Evolutionary conservation across 495 filamentous ascomycete genomes (phyloP), one percentile per base, ranked within the genome.

Genomic region (Cudoniella acicularis): DNA sequence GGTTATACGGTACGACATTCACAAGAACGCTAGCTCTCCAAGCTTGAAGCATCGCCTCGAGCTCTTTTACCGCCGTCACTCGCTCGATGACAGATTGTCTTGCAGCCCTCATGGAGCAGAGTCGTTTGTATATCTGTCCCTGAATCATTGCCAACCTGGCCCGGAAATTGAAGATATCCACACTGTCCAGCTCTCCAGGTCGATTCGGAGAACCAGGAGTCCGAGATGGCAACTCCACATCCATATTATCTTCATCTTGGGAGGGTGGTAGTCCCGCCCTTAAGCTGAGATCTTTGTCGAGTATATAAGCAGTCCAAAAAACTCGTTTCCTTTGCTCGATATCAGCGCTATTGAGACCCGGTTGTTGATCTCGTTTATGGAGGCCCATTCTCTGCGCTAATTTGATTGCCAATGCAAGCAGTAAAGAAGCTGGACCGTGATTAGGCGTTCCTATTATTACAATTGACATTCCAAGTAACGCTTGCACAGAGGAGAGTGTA

Each of bases 381-480:
- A 98, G 77, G n/a, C 92, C 93, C 62, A 98, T 96, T 69, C 84
- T 93, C 64, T 96, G 92, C n/a, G 93, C 88, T 13, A 96, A 77
- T 52, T 92, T 83, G 61, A 97, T 92, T 3, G 94, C 93, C 3
- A 92, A 87, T 21, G 93, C 90, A 40, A 97, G 86, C 49, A 98
- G 79, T 62, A 96, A 87, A 72, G 90, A 96, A 18, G 89, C 88
- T 11, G 92, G 91, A 57, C 96, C 91, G 6, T 92, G 91, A 68
- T 98, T 98, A 0, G 94, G 91, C 0, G 93, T 98, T 54, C 94
- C 94, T 74, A 96, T 90, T 64, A 98, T 80, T 73, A 97, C 96
- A 11, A 96, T 81, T 13, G 91, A 86, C 90, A 98, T 98, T 55
- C 91, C 94, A 42, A 98, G 76, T 18, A 98, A 77, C 21, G 92